Evolutionary conservation across 202 grass and related monocot species (phyloP).

Genomic region (Brachypodium distachyon): DNA sequence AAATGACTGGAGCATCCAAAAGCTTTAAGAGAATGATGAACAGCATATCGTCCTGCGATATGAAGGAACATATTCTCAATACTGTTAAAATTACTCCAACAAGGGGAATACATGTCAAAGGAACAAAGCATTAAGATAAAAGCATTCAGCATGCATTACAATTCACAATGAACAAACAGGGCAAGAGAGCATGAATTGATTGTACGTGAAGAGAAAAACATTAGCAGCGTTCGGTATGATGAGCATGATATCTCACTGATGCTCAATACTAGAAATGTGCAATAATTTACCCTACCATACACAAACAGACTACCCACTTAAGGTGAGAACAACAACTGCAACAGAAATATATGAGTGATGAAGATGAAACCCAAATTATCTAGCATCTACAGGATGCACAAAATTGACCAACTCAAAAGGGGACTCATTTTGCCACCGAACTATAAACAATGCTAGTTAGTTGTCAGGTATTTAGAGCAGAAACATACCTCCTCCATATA

Average conservation of each 20-base stretch:
- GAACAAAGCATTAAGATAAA: conserved; percentile 9
- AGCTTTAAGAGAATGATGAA: conserved; percentile 73
- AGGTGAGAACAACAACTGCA: background rate
- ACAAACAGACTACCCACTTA: background rate
- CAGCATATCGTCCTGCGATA: conserved; percentile 79
- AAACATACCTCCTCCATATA: conserved; percentile 81
- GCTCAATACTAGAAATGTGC: background rate
- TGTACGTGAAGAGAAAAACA: background rate
- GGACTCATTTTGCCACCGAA: background rate
- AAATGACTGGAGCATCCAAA: conserved; percentile 55
- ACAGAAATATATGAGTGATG: background rate
- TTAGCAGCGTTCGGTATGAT: background rate
- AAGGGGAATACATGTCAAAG: background rate
- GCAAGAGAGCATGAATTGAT: background rate
- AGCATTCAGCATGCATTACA: background rate
- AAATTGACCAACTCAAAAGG: conserved; percentile 2
- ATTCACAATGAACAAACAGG: background rate
- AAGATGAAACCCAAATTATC: background rate
- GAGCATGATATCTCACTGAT: background rate
- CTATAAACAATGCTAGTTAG: background rate
- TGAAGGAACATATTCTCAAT: conserved; percentile 14
- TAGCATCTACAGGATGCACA: background rate
- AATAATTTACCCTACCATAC: background rate
- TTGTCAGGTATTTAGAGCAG: background rate
- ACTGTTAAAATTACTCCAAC: conserved; percentile 11